These are phyloP conservation scores for Alternaria panax DNA, from an alignment of 2,329 filamentous ascomycete species.

Conservation along the genomic window DNA sequence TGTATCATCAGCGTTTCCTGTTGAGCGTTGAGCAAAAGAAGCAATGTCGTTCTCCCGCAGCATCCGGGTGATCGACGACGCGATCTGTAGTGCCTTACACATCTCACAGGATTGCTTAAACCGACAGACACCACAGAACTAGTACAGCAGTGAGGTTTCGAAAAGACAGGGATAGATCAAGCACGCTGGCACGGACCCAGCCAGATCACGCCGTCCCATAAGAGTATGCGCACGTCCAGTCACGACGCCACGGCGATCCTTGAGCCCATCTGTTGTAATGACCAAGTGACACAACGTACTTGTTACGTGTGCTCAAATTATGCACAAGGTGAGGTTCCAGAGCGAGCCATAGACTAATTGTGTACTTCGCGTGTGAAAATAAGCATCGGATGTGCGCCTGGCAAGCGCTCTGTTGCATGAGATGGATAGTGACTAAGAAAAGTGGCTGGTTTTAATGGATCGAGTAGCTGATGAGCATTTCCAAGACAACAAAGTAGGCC, in stretches of 20 bases:
- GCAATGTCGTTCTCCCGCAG: conserved; percentile 6
- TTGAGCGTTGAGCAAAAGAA: conserved; percentile 12
- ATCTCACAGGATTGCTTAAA: neutral
- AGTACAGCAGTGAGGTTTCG: neutral
- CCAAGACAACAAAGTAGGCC: neutral
- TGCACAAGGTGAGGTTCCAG: too few species aligned
- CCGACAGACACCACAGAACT: conserved; percentile 2
- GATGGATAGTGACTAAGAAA: too few species aligned
- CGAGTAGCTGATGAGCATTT: neutral
- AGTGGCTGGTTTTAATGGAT: neutral
- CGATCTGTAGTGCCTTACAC: conserved; percentile 12
- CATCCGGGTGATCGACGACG: conserved; percentile 1
- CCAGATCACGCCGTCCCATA: conserved; percentile 10
- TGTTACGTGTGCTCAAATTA: neutral
- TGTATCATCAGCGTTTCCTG: neutral
- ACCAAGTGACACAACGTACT: neutral
- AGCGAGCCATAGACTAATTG: too few species aligned
- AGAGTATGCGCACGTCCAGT: neutral
- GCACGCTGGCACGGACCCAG: neutral
- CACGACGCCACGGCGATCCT: neutral
- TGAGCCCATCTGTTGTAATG: neutral
- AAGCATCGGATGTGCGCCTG: neutral
- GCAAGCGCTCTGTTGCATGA: neutral
- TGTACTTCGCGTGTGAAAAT: too few species aligned
- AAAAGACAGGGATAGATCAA: neutral